Percentiles rank a stretch among this genome's conserved stretches.
phyloP scores from a whole-genome alignment of 2,329 filamentous ascomycete genomes.

The Ophiostoma quercus region DNA sequence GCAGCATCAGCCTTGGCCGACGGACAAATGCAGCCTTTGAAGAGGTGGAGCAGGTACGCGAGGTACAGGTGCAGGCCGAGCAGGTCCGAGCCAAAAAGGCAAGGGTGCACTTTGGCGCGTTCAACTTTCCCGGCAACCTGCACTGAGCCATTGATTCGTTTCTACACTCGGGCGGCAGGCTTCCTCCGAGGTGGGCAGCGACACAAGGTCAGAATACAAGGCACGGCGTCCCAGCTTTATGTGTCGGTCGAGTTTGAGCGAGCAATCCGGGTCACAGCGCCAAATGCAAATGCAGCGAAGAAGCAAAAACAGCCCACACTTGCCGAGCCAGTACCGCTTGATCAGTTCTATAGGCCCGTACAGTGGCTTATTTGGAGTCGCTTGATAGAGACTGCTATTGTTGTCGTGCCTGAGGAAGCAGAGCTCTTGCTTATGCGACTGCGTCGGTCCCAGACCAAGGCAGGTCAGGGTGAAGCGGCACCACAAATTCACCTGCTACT shows the following conservation, averaged over 20 bases:
- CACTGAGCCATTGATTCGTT: too few relatives aligned
- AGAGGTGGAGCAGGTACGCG: too few relatives aligned
- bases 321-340: conserved; percentile 26
- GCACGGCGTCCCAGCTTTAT: conserved; percentile 31
- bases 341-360: conserved; percentile 1
- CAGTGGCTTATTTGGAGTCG: not conserved
- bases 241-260: conserved; percentile 45
- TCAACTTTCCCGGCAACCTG: too few relatives aligned
- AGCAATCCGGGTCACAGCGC: conserved; percentile 35
- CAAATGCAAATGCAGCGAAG: not conserved
- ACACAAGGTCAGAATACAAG: conserved; percentile 18
- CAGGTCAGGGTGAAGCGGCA: not conserved
- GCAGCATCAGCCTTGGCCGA: too few relatives aligned
- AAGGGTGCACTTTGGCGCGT: too few relatives aligned
- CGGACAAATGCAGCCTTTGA: too few relatives aligned
- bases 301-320: too few relatives aligned
- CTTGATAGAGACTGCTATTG: conserved; percentile 43
- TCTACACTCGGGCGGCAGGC: too few relatives aligned
- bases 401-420: conserved; percentile 60
- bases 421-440: conserved; percentile 44
- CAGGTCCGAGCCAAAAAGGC: too few relatives aligned
- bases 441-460: not conserved
- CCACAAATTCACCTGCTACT: conserved; percentile 35
- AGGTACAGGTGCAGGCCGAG: too few relatives aligned
- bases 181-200: not conserved